Evolutionary conservation across 2,329 filamentous ascomycete species (phyloP), one percentile per base, ranked within the genome.

Genomic region (Penicillium nordicum): DNA sequence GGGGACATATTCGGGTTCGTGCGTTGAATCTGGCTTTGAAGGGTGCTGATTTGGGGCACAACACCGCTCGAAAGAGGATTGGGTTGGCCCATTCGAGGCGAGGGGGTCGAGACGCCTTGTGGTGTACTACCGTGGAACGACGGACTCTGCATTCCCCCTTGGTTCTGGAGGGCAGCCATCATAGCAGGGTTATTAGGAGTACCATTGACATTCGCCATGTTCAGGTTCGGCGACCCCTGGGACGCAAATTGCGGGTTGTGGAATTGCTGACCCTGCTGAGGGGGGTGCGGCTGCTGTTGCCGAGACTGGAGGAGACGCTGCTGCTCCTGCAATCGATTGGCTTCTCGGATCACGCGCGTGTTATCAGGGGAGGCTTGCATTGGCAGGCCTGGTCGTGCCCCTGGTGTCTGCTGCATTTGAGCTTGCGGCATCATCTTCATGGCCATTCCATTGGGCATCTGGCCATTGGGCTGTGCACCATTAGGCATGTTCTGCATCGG

Each of bases 221-320:
- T 77, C 48, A 77, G 59, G 56, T 74, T 80, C 10, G 78, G 78
- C 40, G 72, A 68, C 32, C 73, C 74, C 58, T 75, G 75, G 36
- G 73, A 69, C 16, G 69, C 67, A 57, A 76, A 74, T 52, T 75
- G 73, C 53, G 74, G 75, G 46, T 65, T 69, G 29, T 73, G 76
- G 57, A 73, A 75, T 60, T 70, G 70, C 53, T 69, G 70, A 16
- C 66, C 63, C 38, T 69, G 68, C 21, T 69, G 69, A 37, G 67
- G 70, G 27, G 65, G 71, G 48, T 72, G 69, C 23, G 66, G 71
- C 65, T 72, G 74, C 52, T 76, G 74, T 49, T 77, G 75, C 29
- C 75, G 72, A 48, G 74, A 74, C 57, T 88, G 85, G 11, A 88
- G 81, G 41, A 89, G 84, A 42, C 84, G 83, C 53, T 86, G 84